Evolutionary conservation across 805 yeast genomes (phyloP).

Genomic region (Saccharomycopsis sp.): DNA sequence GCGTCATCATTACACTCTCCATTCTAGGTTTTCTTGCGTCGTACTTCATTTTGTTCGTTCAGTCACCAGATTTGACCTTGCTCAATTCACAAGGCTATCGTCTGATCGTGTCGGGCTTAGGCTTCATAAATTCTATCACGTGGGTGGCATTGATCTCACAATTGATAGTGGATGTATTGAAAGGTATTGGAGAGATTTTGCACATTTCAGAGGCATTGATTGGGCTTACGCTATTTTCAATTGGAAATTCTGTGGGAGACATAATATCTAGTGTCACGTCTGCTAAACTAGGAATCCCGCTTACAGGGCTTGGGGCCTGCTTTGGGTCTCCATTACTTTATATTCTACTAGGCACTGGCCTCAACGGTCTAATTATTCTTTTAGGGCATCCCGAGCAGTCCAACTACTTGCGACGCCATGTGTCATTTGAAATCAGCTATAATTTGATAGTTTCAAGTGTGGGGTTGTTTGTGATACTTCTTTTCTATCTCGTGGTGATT

Average conservation of each 20-base stretch:
- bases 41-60: not conserved
- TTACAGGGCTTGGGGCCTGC: constrained; percentile 92
- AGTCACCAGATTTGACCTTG: not conserved
- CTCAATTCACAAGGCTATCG: not conserved
- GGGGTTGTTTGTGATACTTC: constrained; percentile 35
- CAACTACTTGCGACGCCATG: not conserved
- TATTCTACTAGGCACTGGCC: constrained; percentile 71
- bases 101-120: constrained; percentile 28
- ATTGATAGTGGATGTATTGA: constrained; percentile 51
- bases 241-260: constrained; percentile 92
- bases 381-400: not conserved
- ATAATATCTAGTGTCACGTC: constrained; percentile 74
- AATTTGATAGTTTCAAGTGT: constrained; percentile 34
- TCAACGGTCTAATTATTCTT: constrained; percentile 50
- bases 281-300: constrained; percentile 71
- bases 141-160: constrained; percentile 48
- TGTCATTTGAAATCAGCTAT: constrained; percentile 31
- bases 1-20: not conserved
- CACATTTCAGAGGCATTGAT: constrained; percentile 68
- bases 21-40: not conserved
- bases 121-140: constrained; percentile 59
- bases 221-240: constrained; percentile 82
- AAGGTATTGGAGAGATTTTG: constrained; percentile 51
- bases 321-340: constrained; percentile 88
- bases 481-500: constrained; percentile 33